Conservation (phyloP, 441 rosid species). For the Mallotus japonicus region DNA sequence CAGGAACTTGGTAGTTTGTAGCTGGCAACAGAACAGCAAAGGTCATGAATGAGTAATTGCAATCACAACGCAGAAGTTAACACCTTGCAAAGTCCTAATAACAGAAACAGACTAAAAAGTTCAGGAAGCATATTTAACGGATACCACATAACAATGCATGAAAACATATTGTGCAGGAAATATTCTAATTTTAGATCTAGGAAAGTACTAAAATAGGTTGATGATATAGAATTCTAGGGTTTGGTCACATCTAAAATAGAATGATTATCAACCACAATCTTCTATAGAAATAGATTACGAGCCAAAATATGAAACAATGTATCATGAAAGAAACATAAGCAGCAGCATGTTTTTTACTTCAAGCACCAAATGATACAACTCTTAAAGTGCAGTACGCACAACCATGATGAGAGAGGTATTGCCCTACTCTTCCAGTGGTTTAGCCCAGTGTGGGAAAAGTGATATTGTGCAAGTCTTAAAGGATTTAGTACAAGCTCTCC, state of each 20-base stretch:
- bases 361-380: too few relatives aligned
- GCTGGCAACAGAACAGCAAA: constrained; percentile 28
- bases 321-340: too few relatives aligned
- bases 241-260: not conserved
- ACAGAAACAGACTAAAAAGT: not conserved
- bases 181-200: not conserved
- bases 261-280: too few relatives aligned
- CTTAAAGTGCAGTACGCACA: too few relatives aligned
- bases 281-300: too few relatives aligned
- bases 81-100: not conserved
- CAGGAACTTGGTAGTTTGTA: constrained; percentile 58
- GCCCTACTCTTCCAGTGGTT: too few relatives aligned
- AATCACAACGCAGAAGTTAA: not conserved
- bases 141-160: not conserved
- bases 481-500: too few relatives aligned
- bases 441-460: too few relatives aligned
- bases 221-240: not conserved
- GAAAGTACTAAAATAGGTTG: not conserved
- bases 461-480: too few relatives aligned
- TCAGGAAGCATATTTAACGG: not conserved
- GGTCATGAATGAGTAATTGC: not conserved
- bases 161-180: not conserved
- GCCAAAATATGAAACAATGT: too few relatives aligned
- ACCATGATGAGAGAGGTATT: too few relatives aligned
- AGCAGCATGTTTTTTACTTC: too few relatives aligned